Base-by-base conservation (phyloP, 2,329 filamentous ascomycete species). In the Curvularia lunata region DNA sequence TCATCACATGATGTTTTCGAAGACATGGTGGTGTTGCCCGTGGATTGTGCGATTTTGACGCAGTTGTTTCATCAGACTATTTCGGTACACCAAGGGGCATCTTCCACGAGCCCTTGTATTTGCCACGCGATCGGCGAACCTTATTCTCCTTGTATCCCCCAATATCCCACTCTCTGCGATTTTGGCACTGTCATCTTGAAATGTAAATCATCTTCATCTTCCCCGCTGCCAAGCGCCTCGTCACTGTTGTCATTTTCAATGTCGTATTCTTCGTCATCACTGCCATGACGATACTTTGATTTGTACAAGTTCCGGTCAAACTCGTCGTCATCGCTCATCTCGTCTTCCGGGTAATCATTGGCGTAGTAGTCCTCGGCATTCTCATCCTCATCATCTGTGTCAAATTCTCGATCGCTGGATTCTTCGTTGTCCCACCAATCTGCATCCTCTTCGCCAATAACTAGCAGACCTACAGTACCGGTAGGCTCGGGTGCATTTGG, bases 281-380 rank as follows among this genome's bases (percentile, higher is more conserved):
- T 75, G 1, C 70, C 71, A 38, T 59, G 61, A 2, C 77, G 65
- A 57, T 80, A 81, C 27, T 73, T 63, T n/a, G 45, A 52, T 58
- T 71, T 70, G 57, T 82, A 82, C 8, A 78, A 71, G 45, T 77
- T 73, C 2, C 75, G 63, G 42, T 81, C 84, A 60, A 82, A 85
- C 72, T 89, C 87, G 63, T 90, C 87, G 65, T 92, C 89, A 16
- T 86, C 88, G 43, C 86, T 88, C 13, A 92, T 83, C 72, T 93
- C 90, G 52, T 93, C 90, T 61, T 93, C 90, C 0, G 90, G 90
- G 65, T 93, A 93, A 72, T 93, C 90, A 52, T 89, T 88, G 3
- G 87, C 86, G 70, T 92, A 92, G 75, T 91, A 88, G 68, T 91
- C 89, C 72, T 93, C 90, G 34, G 90, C 84, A 69, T 88, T 88